Conservation (phyloP, 352 stramenopile genomes). For the Lagenidium sp. region DNA sequence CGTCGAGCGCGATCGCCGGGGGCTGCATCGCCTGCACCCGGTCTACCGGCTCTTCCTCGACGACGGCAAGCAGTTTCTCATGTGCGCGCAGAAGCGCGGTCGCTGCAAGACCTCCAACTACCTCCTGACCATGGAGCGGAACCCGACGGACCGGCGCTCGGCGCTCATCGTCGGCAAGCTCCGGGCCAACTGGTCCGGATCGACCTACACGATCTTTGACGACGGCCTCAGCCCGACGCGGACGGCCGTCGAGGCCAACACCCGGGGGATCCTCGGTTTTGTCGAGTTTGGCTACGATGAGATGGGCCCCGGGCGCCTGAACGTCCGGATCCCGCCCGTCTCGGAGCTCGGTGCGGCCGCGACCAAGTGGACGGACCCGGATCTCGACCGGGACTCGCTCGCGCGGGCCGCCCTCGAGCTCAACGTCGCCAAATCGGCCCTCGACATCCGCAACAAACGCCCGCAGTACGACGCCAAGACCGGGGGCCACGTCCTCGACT, state of each 20-base stretch:
- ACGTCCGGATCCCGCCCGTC: conserved; percentile 29
- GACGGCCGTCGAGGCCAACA: conserved; percentile 28
- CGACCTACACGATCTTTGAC: conserved; percentile 52
- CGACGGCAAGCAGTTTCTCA: conserved; percentile 34
- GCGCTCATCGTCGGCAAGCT: conserved; percentile 43
- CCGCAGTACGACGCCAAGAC: conserved; percentile 39
- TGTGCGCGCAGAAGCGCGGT: conserved; percentile 39
- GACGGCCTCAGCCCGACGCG: conserved; percentile 38
- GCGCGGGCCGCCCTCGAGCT: conserved; percentile 29
- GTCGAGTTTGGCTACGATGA: conserved; percentile 67
- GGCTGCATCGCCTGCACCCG: conserved; percentile 35
- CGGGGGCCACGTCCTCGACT: conserved; percentile 54
- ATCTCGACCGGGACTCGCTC: conserved; percentile 1
- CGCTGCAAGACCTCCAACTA: conserved; percentile 56
- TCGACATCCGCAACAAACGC: conserved; percentile 89
- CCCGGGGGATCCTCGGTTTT: conserved; percentile 32
- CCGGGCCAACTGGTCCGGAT: conserved; percentile 51
- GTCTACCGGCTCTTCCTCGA: conserved; percentile 53
- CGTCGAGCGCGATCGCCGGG: conserved; percentile 40
- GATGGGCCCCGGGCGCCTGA: conserved; percentile 43
- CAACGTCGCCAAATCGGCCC: conserved; percentile 22
- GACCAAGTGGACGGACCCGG: conserved; percentile 22
- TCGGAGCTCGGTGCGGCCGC: conserved; percentile 13
- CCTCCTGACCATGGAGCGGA: conserved; percentile 37
- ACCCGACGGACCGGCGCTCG: conserved; percentile 22